Evolutionary conservation across 805 yeast species (phyloP).

Genomic region (Candida gorgasii): DNA sequence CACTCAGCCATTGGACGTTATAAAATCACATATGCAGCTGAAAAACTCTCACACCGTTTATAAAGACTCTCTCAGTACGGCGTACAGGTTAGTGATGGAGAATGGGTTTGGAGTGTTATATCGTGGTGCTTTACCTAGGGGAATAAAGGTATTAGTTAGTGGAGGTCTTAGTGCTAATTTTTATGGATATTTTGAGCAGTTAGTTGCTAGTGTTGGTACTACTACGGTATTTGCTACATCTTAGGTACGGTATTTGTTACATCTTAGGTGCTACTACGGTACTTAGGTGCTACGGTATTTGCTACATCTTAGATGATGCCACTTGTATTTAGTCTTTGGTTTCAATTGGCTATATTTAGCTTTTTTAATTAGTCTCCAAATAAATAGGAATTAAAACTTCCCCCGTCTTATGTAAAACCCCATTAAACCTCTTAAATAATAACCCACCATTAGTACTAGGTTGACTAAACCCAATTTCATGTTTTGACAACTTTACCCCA

Average conservation of each 20-base stretch:
- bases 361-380: too few relatives aligned
- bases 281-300: too few relatives aligned
- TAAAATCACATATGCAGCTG: conserved; percentile 86
- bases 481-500: conserved; percentile 45
- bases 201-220: conserved; percentile 30
- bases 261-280: too few relatives aligned
- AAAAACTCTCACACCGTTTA: conserved; percentile 60
- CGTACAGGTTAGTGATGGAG: conserved; percentile 30
- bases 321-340: too few relatives aligned
- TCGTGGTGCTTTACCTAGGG: conserved; percentile 41
- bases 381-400: conserved; percentile 53
- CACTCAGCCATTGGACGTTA: conserved; percentile 88
- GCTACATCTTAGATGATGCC: too few relatives aligned
- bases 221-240: conserved; percentile 29
- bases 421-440: conserved; percentile 57
- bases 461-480: conserved; percentile 67
- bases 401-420: conserved; percentile 55
- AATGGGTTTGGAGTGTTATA: conserved; percentile 36
- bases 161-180: conserved; percentile 44
- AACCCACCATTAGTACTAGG: conserved; percentile 67
- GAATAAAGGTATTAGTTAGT: conserved; percentile 38
- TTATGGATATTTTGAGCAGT: conserved; percentile 35
- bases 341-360: too few relatives aligned
- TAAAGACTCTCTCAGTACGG: conserved; percentile 58
- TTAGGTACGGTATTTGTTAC: too few relatives aligned